phyloP scores from a whole-genome alignment of 1,139 yeast genomes.

The Blastobotrys raffinosifermentans region DNA sequence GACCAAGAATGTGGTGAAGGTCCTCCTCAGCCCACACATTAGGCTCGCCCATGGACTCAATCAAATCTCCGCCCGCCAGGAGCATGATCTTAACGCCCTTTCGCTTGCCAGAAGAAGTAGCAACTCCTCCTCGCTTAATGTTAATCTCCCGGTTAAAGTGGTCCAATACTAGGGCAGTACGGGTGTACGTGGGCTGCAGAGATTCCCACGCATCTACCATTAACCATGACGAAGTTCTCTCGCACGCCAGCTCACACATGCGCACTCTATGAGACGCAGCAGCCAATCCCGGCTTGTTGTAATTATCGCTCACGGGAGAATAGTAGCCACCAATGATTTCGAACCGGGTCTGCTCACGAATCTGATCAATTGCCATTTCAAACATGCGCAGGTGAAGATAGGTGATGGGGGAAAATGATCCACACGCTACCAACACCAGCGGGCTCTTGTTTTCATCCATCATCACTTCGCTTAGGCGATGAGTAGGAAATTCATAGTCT shows the following conservation, averaged over 20 bases:
- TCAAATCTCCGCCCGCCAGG: conserved; percentile 94
- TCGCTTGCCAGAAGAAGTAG: conserved; percentile 62
- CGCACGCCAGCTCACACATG: conserved; percentile 98
- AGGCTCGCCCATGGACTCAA: conserved; percentile 99
- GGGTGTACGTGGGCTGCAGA: conserved; percentile 79
- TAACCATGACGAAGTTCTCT: conserved; percentile 91
- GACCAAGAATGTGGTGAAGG: conserved; percentile 88
- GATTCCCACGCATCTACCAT: conserved; percentile 99
- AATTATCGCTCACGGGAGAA: conserved; percentile 95
- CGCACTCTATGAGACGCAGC: conserved; percentile 84
- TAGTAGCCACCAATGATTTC: conserved; percentile 96
- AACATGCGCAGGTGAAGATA: conserved; percentile 93
- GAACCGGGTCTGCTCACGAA: conserved; percentile 83
- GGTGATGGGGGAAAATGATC: conserved; percentile 93
- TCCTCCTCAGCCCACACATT: conserved; percentile 98
- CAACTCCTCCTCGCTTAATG: conserved; percentile 81
- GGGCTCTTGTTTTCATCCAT: conserved; percentile 79
- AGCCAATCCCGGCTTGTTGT: conserved; percentile 90
- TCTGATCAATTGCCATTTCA: conserved; percentile 97
- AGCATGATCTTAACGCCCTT: conserved; percentile 93
- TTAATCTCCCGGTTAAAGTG: conserved; percentile 96
- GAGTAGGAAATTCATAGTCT: conserved; percentile 76
- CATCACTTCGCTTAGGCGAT: conserved; percentile 67
- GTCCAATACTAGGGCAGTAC: conserved; percentile 93
- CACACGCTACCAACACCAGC: conserved; percentile 92